Evolutionary conservation across 2,329 filamentous ascomycete species (phyloP), one percentile per base, ranked within the genome.

Genomic region (Venturia pyrina): DNA sequence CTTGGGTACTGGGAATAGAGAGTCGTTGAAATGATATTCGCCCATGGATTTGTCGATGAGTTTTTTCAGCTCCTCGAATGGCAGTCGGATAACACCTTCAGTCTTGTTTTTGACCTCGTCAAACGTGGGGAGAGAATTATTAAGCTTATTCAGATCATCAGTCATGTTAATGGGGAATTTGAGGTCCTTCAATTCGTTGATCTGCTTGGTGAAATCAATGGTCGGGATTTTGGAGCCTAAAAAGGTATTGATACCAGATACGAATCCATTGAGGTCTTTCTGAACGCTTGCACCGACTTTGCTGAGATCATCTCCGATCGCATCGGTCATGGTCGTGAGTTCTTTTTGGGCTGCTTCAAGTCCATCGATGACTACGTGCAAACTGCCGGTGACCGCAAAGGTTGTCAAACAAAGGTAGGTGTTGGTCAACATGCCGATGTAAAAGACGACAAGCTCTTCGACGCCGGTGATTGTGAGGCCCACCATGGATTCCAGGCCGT

Each of bases 361-460:
- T 68, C 88, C 78, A 64, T 82, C 78, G 63, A 89, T 78, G 19
- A 85, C 90, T 57, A 87, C 87, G 63, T 91, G 86, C 63, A 97
- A 80, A 71, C 87, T 90, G 68, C 91, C 91, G 69, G 89, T 85
- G 66, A 97, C 83, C 61, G 91, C 87, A 69, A 96, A 85, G 40
- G 90, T 90, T 73, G 96, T 90, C 64, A 99, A 83, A 73, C 95
- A 99, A 69, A 91, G 83, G 73, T 96, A 97, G 19, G 92, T 97
- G 63, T 88, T 89, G 57, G 91, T 93, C 78, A 96, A 84, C 78
- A 97, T 88, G 75, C 96, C 91, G 79, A 99, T 92, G 74, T 92
- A 85, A 78, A 97, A 99, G 69, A 97, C 82, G 68, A 97, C 87
- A 65, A 98, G 88, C 74, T 89, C 87, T 77, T 96, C 89, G 15